phyloP scores from a whole-genome alignment of 495 filamentous ascomycete species.

The Neurospora hispaniola region DNA sequence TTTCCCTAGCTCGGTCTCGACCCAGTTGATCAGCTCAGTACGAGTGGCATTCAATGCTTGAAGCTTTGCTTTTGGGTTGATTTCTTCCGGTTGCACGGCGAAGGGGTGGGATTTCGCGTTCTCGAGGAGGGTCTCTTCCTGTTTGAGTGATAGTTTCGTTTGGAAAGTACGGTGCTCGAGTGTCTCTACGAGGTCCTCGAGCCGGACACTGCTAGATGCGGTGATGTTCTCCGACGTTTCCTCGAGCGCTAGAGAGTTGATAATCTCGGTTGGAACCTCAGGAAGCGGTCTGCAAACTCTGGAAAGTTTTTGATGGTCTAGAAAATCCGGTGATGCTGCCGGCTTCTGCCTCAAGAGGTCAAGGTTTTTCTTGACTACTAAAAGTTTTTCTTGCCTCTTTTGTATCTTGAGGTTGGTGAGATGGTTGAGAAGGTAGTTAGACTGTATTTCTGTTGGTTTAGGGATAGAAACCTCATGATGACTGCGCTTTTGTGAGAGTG shows the following conservation, averaged over 20 bases:
- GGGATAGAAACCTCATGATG: not conserved
- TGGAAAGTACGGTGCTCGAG: slow-evolving; percentile 56
- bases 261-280: slow-evolving; percentile 36
- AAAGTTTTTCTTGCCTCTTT: slow-evolving; percentile 43
- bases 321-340: slow-evolving; percentile 36
- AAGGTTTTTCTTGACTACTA: slow-evolving; percentile 33
- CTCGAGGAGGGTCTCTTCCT: slow-evolving; percentile 51
- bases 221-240: slow-evolving; percentile 5
- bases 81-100: slow-evolving; percentile 15
- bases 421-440: slow-evolving; percentile 36
- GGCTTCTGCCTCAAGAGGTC: slow-evolving; percentile 43
- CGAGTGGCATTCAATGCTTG: slow-evolving; percentile 45
- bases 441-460: not conserved
- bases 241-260: slow-evolving; percentile 29
- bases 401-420: slow-evolving; percentile 37
- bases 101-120: slow-evolving; percentile 37
- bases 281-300: slow-evolving; percentile 34
- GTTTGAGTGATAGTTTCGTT: slow-evolving; percentile 49
- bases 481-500: slow-evolving; percentile 16
- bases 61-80: slow-evolving; percentile 28
- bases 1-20: slow-evolving; percentile 53
- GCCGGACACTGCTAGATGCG: slow-evolving; percentile 15
- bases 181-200: slow-evolving; percentile 44
- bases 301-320: slow-evolving; percentile 35
- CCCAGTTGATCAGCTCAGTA: slow-evolving; percentile 60